These are phyloP conservation scores for Kodamaea fukazawae DNA, from an alignment of 805 yeast species.

Conservation along the genomic window DNA sequence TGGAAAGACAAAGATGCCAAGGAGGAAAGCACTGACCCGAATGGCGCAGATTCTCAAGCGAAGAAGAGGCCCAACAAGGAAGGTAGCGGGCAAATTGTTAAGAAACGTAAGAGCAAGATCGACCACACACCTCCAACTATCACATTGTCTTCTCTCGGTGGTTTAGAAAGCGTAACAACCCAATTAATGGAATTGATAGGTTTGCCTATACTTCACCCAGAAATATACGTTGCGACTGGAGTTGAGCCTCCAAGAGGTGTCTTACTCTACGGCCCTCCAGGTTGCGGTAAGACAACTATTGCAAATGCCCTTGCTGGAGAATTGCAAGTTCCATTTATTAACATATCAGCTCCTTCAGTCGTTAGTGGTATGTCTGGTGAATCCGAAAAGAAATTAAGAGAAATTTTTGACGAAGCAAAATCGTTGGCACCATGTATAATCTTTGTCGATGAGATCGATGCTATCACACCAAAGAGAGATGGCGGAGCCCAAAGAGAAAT, in stretches of 20 bases:
- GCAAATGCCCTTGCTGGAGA: constrained; percentile 97
- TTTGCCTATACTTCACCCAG: constrained; percentile 90
- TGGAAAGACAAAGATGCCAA: constrained; percentile 49
- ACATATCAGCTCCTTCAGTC: constrained; percentile 90
- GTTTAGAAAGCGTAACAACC: constrained; percentile 79
- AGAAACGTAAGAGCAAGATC: constrained; percentile 38
- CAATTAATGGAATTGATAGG: constrained; percentile 90
- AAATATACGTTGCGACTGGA: constrained; percentile 81
- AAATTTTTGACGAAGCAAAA: constrained; percentile 90
- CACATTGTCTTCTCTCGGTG: constrained; percentile 77
- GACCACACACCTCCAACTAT: constrained; percentile 70
- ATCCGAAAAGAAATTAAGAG: constrained; percentile 90
- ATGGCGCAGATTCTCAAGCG: constrained; percentile 12
- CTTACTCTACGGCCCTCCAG: constrained; percentile 95
- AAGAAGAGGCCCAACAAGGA: constrained; percentile 54
- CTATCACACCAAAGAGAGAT: constrained; percentile 96
- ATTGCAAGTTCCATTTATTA: constrained; percentile 86
- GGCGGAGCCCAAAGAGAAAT: constrained; percentile 94
- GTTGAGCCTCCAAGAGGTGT: constrained; percentile 96
- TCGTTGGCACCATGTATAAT: constrained; percentile 86
- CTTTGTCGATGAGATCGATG: constrained; percentile 95
- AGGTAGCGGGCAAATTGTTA: constrained; percentile 27
- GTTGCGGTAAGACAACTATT: constrained; percentile 96
- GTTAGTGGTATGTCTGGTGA: constrained; percentile 99
- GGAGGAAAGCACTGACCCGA: not conserved